Evolutionary conservation across 495 filamentous ascomycete genomes (phyloP).

Genomic region (Aspergillus avenaceus): DNA sequence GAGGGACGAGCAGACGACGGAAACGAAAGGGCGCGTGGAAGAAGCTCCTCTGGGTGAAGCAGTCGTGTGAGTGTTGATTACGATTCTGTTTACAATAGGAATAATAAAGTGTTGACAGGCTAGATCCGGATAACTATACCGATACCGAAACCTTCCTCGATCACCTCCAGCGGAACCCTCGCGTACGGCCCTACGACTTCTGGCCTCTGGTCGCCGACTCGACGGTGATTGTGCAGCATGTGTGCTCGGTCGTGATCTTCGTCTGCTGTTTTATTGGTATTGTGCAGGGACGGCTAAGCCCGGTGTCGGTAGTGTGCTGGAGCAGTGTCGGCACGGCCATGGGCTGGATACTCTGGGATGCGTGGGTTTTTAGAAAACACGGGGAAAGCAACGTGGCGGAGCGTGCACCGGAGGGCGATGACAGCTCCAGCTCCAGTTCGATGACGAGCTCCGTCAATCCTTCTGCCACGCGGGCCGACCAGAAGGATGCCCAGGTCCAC

Average conservation of each 20-base stretch:
- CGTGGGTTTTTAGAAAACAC: constrained; percentile 68
- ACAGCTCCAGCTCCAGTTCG: constrained; percentile 45
- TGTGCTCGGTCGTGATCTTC: constrained; percentile 91
- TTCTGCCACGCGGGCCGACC: constrained; percentile 18
- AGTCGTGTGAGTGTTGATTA: constrained; percentile 63
- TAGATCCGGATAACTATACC: constrained; percentile 97
- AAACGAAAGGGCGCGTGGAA: constrained; percentile 73
- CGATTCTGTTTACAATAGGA: not conserved
- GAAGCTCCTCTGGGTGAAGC: constrained; percentile 96
- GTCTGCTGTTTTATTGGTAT: constrained; percentile 91
- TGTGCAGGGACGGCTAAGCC: constrained; percentile 76
- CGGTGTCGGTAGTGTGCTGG: constrained; percentile 80
- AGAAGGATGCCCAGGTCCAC: constrained; percentile 32
- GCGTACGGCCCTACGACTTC: constrained; percentile 93
- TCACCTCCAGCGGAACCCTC: constrained; percentile 91
- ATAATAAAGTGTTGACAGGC: not conserved
- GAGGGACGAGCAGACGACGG: constrained; percentile 54
- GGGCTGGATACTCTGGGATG: constrained; percentile 88
- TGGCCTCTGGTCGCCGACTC: constrained; percentile 94
- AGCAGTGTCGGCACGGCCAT: constrained; percentile 77
- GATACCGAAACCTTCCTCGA: constrained; percentile 94
- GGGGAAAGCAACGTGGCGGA: constrained; percentile 38
- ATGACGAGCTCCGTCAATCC: constrained; percentile 35
- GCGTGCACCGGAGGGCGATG: constrained; percentile 38
- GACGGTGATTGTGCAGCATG: constrained; percentile 94